phyloP scores from a whole-genome alignment of 116 monocot species.

The Cymodocea nodosa region DNA sequence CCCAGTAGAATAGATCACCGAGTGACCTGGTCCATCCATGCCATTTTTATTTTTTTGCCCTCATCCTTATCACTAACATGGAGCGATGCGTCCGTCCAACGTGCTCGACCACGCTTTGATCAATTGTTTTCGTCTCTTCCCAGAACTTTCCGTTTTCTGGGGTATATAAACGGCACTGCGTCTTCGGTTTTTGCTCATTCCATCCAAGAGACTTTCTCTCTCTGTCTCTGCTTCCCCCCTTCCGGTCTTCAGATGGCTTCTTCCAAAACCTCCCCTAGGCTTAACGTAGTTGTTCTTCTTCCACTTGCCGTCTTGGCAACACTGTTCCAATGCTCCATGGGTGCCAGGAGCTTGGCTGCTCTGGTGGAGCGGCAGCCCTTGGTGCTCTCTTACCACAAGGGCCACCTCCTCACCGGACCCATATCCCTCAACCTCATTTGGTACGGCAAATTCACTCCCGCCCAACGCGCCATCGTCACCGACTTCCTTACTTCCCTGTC shows the following conservation, averaged over 20 bases:
- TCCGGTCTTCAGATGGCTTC: not conserved
- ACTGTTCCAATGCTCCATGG: not conserved
- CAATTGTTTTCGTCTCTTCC: too few relatives aligned
- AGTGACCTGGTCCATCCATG: too few relatives aligned
- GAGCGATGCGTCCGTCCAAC: too few relatives aligned
- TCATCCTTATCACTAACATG: too few relatives aligned
- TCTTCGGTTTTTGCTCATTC: too few relatives aligned
- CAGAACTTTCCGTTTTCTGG: too few relatives aligned
- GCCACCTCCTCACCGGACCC: constrained; percentile 11
- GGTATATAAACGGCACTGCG: too few relatives aligned
- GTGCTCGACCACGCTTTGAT: too few relatives aligned
- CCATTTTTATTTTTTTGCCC: too few relatives aligned
- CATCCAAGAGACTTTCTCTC: not conserved
- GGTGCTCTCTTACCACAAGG: constrained; percentile 11
- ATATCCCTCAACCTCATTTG: constrained; percentile 17
- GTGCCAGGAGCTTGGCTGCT: constrained; percentile 5
- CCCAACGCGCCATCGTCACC: constrained; percentile 25
- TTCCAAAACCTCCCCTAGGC: not conserved
- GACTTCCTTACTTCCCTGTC: constrained; percentile 34
- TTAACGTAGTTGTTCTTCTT: not conserved
- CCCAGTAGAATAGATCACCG: too few relatives aligned
- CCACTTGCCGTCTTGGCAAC: not conserved
- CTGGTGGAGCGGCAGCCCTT: constrained; percentile 1
- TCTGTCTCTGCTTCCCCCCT: not conserved
- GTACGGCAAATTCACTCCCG: constrained; percentile 24